Percentiles rank a stretch among this genome's conserved stretches.
Conservation (phyloP, 192 early-diverging fungal genomes). For the Chytriomyces sp. region DNA sequence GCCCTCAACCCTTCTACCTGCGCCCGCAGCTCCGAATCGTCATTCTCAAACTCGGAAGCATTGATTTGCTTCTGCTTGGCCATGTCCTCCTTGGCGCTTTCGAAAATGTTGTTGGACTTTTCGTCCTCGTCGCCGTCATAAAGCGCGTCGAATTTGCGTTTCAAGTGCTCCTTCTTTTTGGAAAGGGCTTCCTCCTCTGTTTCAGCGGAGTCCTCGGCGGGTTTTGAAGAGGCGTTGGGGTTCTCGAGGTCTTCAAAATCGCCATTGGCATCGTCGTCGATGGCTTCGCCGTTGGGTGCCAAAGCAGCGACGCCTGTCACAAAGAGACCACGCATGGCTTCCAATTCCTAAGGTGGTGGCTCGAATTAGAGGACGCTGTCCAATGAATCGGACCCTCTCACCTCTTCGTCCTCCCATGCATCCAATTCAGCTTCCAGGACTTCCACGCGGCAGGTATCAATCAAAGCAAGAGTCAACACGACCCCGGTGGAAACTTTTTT, state of each 20-base stretch:
- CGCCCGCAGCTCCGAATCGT: slow-evolving; percentile 69
- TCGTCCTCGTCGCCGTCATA: slow-evolving; percentile 76
- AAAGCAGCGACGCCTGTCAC: slow-evolving; percentile 65
- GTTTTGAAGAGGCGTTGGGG: slow-evolving; percentile 51
- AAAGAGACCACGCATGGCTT: slow-evolving; percentile 74
- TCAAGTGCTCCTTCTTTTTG: slow-evolving; percentile 84
- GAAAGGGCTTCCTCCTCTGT: slow-evolving; percentile 67
- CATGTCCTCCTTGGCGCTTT: slow-evolving; percentile 86
- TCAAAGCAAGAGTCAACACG: slow-evolving; percentile 37
- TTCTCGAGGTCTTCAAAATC: slow-evolving; percentile 81
- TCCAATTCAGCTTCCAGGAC: slow-evolving; percentile 60
- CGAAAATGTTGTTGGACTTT: slow-evolving; percentile 80
- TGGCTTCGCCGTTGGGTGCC: slow-evolving; percentile 43
- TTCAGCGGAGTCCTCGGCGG: slow-evolving; percentile 45
- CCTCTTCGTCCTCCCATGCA: slow-evolving; percentile 69
- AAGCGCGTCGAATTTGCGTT: slow-evolving; percentile 91
- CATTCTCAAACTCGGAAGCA: slow-evolving; percentile 83
- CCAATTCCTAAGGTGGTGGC: slow-evolving; percentile 43
- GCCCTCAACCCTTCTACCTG: slow-evolving; percentile 91
- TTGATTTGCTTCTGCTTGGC: slow-evolving; percentile 82
- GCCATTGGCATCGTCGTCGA: slow-evolving; percentile 68
- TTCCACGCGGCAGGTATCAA: slow-evolving; percentile 76
- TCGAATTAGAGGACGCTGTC: not conserved
- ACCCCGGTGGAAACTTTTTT: slow-evolving; percentile 27
- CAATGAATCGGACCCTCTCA: slow-evolving; percentile 25